Conservation (phyloP, 306 rosid genomes). For the Quercus variabilis region DNA sequence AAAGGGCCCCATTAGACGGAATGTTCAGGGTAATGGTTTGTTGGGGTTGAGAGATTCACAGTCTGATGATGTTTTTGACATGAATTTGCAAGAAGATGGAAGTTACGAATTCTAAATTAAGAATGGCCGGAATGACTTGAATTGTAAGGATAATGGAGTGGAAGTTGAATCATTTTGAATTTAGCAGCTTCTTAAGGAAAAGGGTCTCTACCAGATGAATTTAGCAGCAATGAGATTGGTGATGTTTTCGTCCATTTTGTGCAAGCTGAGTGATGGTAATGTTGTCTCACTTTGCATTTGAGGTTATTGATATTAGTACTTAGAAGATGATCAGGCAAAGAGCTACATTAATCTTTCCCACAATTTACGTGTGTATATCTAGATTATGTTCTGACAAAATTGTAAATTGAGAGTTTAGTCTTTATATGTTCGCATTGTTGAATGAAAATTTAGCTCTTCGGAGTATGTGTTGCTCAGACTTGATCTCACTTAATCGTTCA, state of each 20-base stretch:
- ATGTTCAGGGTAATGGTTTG: conserved; percentile 26
- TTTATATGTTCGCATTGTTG: neutral
- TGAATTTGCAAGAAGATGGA: conserved; percentile 76
- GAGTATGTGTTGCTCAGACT: neutral
- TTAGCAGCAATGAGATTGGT: neutral
- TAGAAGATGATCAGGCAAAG: neutral
- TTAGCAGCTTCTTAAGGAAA: neutral
- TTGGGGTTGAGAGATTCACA: conserved; percentile 21
- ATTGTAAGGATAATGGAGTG: no score
- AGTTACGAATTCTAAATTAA: conserved; percentile 40
- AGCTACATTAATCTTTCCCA: neutral
- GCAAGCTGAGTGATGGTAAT: neutral
- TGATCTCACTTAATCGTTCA: neutral
- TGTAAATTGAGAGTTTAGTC: neutral
- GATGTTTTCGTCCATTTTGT: neutral
- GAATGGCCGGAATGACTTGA: conserved; percentile 26
- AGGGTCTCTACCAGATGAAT: neutral
- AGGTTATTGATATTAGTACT: no score
- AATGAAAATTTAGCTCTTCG: neutral
- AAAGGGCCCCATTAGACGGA: conserved; percentile 11
- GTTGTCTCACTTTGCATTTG: no score
- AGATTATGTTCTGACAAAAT: neutral
- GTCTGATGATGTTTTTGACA: conserved; percentile 63
- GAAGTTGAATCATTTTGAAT: no score
- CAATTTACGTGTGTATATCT: conserved; percentile 5